These are phyloP conservation scores for Wickerhamiella kurtzmanii DNA, from an alignment of 805 yeast species.

Conservation along the genomic window DNA sequence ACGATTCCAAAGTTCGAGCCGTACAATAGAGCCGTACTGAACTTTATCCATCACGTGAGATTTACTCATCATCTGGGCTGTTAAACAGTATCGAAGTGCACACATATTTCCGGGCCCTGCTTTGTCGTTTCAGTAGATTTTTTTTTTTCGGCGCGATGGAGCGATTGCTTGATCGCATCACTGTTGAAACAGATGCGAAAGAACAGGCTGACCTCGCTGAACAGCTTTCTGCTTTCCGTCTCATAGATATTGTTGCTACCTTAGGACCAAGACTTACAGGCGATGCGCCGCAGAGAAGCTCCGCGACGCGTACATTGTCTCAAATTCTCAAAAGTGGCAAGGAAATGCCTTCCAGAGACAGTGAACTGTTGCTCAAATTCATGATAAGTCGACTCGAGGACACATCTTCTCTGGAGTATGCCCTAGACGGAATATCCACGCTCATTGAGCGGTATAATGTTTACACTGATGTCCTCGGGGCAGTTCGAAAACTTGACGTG, in stretches of 20 bases:
- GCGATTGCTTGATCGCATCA: not conserved
- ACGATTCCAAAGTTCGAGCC: too few relatives aligned
- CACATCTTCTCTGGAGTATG: constrained; percentile 36
- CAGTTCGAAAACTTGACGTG: constrained; percentile 21
- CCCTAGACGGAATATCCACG: constrained; percentile 40
- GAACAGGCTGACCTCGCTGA: not conserved
- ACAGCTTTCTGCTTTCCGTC: not conserved
- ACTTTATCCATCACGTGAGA: not conserved
- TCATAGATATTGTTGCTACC: not conserved
- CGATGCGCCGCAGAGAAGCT: not conserved
- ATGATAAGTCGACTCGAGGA: constrained; percentile 33
- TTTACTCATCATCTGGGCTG: not conserved
- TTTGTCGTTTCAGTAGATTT: not conserved
- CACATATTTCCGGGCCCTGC: not conserved
- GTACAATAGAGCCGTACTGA: too few relatives aligned
- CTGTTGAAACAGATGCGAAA: not conserved
- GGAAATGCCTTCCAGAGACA: not conserved
- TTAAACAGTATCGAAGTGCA: not conserved
- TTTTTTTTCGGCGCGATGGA: not conserved
- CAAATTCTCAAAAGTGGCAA: not conserved
- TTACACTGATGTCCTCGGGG: constrained; percentile 23
- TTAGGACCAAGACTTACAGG: not conserved
- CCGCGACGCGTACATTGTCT: not conserved
- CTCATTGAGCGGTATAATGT: constrained; percentile 29
- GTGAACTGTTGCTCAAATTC: not conserved